Conservation (phyloP, 2,329 filamentous ascomycete genomes). For the Rutstroemia sp. region DNA sequence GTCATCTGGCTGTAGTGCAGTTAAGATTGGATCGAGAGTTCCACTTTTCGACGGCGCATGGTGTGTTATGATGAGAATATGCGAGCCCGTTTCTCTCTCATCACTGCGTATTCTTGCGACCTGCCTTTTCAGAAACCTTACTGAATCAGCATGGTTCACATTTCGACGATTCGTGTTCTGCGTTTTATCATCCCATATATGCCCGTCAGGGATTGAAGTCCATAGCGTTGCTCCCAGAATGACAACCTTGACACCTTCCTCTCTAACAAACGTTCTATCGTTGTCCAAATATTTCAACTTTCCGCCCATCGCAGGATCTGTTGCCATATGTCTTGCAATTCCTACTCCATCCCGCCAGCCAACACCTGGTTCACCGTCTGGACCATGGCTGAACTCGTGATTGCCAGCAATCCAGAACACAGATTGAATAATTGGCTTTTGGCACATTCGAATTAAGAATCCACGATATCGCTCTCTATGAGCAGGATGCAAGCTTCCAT, state of each 20-base stretch:
- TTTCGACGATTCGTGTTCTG: neutral
- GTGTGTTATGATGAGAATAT: constrained; percentile 4
- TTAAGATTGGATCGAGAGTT: neutral
- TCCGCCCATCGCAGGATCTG: neutral
- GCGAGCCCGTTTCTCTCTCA: neutral
- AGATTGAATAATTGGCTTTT: neutral
- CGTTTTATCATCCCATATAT: too few species aligned
- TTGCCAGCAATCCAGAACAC: constrained; percentile 1
- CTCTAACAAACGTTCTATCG: neutral
- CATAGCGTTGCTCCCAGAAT: neutral
- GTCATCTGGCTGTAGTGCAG: neutral
- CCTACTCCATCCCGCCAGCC: neutral
- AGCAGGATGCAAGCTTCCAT: neutral
- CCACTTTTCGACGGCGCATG: constrained; percentile 4
- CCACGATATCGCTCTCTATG: neutral
- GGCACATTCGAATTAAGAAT: neutral
- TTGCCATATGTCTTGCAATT: neutral
- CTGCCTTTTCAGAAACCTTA: neutral
- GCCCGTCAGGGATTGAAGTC: neutral
- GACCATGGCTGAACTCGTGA: neutral
- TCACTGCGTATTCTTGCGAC: neutral
- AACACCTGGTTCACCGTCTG: too few species aligned
- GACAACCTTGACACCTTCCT: neutral
- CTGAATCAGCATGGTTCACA: neutral
- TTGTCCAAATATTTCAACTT: neutral